These are phyloP conservation scores for Huntiella omanensis DNA, from an alignment of 2,329 filamentous ascomycete species.

Conservation along the genomic window DNA sequence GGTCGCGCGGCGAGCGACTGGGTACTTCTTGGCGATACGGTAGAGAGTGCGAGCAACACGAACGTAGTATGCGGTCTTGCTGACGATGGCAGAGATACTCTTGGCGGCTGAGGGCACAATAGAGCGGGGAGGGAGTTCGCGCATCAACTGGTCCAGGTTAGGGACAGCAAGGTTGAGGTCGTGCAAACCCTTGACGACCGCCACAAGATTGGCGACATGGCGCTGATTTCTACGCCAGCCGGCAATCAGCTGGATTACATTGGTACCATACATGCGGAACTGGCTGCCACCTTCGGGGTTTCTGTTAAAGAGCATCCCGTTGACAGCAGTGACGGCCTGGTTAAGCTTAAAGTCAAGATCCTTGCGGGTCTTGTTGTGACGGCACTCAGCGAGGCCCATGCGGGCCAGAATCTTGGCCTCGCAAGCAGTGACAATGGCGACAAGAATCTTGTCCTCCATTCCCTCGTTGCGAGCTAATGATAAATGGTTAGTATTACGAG, in stretches of 20 bases:
- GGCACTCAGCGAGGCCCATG: conserved; percentile 9
- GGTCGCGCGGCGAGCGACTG: conserved; percentile 16
- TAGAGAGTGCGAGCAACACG: conserved; percentile 14
- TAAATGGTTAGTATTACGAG: not conserved
- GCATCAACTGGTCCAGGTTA: conserved; percentile 6
- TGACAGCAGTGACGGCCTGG: conserved; percentile 9
- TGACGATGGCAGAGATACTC: conserved; percentile 9
- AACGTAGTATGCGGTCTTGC: conserved; percentile 10
- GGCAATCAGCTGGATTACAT: conserved; percentile 5
- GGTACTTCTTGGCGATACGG: conserved; percentile 17
- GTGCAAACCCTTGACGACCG: conserved; percentile 5
- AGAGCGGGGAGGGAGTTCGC: conserved; percentile 2
- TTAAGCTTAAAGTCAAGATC: conserved; percentile 9
- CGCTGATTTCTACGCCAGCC: conserved; percentile 5
- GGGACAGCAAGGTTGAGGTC: conserved; percentile 1
- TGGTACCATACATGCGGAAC: conserved; percentile 3
- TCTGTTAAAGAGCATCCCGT: conserved; percentile 5
- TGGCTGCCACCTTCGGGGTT: conserved; percentile 3
- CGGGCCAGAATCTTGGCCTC: conserved; percentile 10
- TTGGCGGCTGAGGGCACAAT: conserved; percentile 9
- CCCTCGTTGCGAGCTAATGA: conserved; percentile 6
- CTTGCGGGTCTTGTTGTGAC: conserved; percentile 11
- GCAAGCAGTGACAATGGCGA: conserved; percentile 7
- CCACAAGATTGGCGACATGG: conserved; percentile 3
- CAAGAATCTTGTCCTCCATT: conserved; percentile 8